Evolutionary conservation across 2,329 filamentous ascomycete species (phyloP).

Genomic region (Ceratocystis harringtonii): DNA sequence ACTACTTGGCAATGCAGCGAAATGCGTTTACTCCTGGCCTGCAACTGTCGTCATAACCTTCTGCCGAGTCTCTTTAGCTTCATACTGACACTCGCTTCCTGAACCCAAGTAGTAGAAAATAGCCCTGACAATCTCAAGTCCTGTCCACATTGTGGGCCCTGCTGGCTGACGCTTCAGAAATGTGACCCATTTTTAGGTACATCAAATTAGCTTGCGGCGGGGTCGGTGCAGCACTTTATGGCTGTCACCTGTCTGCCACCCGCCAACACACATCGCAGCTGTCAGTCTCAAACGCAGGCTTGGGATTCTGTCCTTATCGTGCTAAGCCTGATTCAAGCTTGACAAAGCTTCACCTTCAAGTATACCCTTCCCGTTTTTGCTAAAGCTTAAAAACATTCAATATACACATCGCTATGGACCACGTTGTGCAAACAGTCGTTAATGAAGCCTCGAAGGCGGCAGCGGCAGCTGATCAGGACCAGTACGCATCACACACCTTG

Average conservation of each 20-base stretch:
- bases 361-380: not conserved
- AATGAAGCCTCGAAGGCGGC: slow-evolving; percentile 36
- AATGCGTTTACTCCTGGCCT: not conserved
- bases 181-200: not conserved
- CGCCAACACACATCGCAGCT: not conserved
- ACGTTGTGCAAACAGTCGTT: slow-evolving; percentile 41
- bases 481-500: slow-evolving; percentile 18
- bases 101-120: not conserved
- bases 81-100: too few species aligned
- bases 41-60: not conserved
- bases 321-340: not conserved
- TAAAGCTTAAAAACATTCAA: not conserved
- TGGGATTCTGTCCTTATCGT: slow-evolving; percentile 4
- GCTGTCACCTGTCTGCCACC: not conserved
- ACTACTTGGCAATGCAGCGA: too few species aligned
- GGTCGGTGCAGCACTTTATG: not conserved
- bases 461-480: slow-evolving; percentile 9
- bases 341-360: not conserved
- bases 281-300: not conserved
- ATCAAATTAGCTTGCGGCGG: not conserved
- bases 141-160: not conserved
- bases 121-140: not conserved
- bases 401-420: slow-evolving; percentile 32
- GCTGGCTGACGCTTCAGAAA: not conserved
- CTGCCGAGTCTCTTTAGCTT: too few species aligned